phyloP scores from a whole-genome alignment of 2,329 filamentous ascomycete genomes.

The Tolypocladium cylindrosporum region DNA sequence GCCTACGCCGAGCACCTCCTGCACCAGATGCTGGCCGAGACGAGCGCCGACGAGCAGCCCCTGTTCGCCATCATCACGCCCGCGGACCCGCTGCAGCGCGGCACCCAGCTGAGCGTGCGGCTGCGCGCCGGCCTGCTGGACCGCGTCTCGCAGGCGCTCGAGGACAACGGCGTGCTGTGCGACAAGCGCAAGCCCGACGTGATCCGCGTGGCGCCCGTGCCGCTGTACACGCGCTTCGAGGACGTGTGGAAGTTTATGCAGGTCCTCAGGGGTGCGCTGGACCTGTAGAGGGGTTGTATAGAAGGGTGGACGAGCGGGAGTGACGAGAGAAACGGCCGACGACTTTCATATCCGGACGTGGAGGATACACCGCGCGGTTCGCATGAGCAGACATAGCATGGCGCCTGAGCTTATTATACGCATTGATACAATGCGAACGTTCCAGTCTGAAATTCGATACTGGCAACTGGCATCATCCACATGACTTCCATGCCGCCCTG shows the following conservation, averaged over 20 bases:
- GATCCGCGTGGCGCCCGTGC: constrained; percentile 72
- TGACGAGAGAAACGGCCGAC: not conserved
- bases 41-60: constrained; percentile 13
- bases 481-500: too few species aligned
- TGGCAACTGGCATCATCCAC: not conserved
- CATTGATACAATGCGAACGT: not conserved
- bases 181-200: constrained; percentile 83
- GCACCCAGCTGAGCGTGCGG: constrained; percentile 69
- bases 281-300: constrained; percentile 4
- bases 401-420: not conserved
- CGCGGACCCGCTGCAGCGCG: constrained; percentile 53
- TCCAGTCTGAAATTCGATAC: not conserved
- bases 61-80: constrained; percentile 62
- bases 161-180: constrained; percentile 61
- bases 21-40: constrained; percentile 26
- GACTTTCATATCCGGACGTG: not conserved
- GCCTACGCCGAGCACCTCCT: constrained; percentile 66
- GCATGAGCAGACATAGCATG: not conserved
- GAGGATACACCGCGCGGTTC: not conserved
- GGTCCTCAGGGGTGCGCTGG: constrained; percentile 24
- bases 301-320: not conserved
- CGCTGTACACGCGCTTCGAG: constrained; percentile 71
- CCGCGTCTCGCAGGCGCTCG: constrained; percentile 50
- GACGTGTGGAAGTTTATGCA: constrained; percentile 52
- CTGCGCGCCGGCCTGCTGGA: constrained; percentile 62